Conservation (phyloP, 352 stramenopile species). For the Pythium monospermum region DNA sequence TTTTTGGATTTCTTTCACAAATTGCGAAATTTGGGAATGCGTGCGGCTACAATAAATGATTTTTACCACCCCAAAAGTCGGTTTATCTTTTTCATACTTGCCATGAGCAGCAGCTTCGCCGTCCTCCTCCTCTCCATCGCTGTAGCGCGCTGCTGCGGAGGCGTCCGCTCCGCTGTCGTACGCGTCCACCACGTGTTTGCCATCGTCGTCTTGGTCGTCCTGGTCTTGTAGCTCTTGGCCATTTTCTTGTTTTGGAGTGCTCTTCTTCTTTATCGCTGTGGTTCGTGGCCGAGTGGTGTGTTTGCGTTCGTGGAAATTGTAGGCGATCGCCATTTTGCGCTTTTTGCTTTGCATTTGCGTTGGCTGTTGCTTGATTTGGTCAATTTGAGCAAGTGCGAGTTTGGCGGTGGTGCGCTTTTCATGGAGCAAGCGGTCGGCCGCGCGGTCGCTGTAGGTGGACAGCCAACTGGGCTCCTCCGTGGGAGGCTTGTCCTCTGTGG, state of each 20-base stretch:
- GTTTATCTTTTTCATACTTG: conserved; percentile 12
- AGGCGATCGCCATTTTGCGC: conserved; percentile 57
- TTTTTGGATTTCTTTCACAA: conserved; percentile 84
- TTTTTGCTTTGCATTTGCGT: conserved; percentile 56
- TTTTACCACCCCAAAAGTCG: conserved; percentile 52
- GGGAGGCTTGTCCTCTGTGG: too few species aligned
- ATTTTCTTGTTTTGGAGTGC: conserved; percentile 1
- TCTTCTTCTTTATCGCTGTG: background rate
- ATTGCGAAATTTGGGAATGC: conserved; percentile 88
- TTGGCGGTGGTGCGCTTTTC: conserved; percentile 42
- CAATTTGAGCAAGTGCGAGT: conserved; percentile 46
- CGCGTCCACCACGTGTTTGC: conserved; percentile 62
- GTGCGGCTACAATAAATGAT: conserved; percentile 91
- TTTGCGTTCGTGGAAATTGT: conserved; percentile 63
- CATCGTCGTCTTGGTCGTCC: conserved; percentile 22
- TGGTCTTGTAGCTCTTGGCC: background rate
- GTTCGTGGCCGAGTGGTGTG: conserved; percentile 14
- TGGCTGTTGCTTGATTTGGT: conserved; percentile 43
- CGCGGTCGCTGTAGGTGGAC: conserved; percentile 47
- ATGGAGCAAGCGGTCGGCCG: conserved; percentile 33
- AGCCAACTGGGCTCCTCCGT: conserved; percentile 54
- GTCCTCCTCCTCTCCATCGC: conserved; percentile 32
- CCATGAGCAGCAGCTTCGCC: background rate
- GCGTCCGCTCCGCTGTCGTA: conserved; percentile 58
- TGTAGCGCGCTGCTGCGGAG: conserved; percentile 21